A percentile compares a stretch with the other conserved stretches of the same genome.
These are phyloP conservation scores for Sugiyamaella grinbergsii DNA, from an alignment of 1,139 yeast species.

Conservation along the genomic window DNA sequence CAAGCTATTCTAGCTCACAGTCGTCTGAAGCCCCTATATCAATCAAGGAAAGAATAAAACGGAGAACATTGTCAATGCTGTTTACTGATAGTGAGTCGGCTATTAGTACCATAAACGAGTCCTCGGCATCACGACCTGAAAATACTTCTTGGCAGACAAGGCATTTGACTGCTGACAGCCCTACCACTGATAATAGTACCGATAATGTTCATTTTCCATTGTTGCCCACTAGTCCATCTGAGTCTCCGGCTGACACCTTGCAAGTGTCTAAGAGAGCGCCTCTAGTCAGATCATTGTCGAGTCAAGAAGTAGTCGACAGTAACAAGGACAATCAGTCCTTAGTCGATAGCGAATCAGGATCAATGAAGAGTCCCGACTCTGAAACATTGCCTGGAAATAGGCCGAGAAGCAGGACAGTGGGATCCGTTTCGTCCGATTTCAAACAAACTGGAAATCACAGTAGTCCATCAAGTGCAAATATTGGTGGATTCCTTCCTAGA, in stretches of 20 bases:
- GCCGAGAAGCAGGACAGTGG: slow-evolving; percentile 32
- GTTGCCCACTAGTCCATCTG: slow-evolving; percentile 4
- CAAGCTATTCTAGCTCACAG: not conserved
- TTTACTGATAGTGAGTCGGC: slow-evolving; percentile 4
- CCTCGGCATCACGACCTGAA: not conserved
- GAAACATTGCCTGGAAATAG: slow-evolving; percentile 19
- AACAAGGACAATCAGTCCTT: slow-evolving; percentile 13
- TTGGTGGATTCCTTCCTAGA: slow-evolving; percentile 18
- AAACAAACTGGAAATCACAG: slow-evolving; percentile 2
- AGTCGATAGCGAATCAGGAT: slow-evolving; percentile 11
- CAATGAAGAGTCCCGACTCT: slow-evolving; percentile 6
- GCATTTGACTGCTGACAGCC: not conserved
- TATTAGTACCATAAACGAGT: not conserved
- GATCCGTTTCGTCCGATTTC: slow-evolving; percentile 27
- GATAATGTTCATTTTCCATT: slow-evolving; percentile 5
- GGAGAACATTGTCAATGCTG: slow-evolving; percentile 10
- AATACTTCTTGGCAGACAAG: not conserved
- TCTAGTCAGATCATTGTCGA: slow-evolving; percentile 20
- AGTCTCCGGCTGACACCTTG: not conserved
- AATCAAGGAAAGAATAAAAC: slow-evolving; percentile 13
- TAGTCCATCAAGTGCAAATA: not conserved
- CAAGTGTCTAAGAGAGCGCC: slow-evolving; percentile 13
- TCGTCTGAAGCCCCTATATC: slow-evolving; percentile 1
- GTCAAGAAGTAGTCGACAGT: slow-evolving; percentile 19
- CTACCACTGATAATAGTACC: not conserved